Conservation (phyloP, 306 rosid genomes). For the Glycine soja region DNA sequence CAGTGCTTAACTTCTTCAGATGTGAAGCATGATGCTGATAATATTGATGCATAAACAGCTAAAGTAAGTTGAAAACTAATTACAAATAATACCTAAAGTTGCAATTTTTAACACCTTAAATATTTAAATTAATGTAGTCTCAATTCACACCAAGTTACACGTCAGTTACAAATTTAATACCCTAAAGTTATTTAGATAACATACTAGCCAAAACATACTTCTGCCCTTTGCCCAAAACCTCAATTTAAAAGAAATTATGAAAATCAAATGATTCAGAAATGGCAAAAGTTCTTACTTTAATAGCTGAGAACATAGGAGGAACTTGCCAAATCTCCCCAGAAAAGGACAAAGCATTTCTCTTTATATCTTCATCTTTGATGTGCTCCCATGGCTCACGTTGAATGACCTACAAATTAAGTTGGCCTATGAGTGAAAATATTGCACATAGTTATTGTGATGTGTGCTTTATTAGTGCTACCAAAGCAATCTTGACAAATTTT, state of each 20-base stretch:
- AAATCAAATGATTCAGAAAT: conserved; percentile 31
- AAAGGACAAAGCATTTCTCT: conserved; percentile 74
- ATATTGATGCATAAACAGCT: conserved; percentile 26
- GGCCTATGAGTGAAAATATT: conserved; percentile 42
- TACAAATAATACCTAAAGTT: background rate
- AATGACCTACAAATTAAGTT: conserved; percentile 72
- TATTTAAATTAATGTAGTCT: background rate
- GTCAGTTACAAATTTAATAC: background rate
- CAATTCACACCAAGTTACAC: conserved; percentile 1
- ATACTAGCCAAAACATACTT: conserved; percentile 16
- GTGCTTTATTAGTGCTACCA: background rate
- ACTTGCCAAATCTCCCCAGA: conserved; percentile 98
- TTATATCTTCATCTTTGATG: conserved; percentile 88
- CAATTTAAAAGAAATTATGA: conserved; percentile 31
- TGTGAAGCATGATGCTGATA: conserved; percentile 2
- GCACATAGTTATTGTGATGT: background rate
- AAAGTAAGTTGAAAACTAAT: conserved; percentile 2
- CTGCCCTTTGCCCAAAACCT: conserved; percentile 14
- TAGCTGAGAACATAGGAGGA: conserved; percentile 99
- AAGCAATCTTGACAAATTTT: background rate
- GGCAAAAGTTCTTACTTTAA: conserved; percentile 70
- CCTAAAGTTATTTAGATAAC: background rate
- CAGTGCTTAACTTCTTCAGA: conserved; percentile 21
- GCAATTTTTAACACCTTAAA: background rate
- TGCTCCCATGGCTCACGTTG: conserved; percentile 99